Base-by-base conservation (phyloP, 352 stramenopile genomes). In the Saprolegnia parasitica region DNA sequence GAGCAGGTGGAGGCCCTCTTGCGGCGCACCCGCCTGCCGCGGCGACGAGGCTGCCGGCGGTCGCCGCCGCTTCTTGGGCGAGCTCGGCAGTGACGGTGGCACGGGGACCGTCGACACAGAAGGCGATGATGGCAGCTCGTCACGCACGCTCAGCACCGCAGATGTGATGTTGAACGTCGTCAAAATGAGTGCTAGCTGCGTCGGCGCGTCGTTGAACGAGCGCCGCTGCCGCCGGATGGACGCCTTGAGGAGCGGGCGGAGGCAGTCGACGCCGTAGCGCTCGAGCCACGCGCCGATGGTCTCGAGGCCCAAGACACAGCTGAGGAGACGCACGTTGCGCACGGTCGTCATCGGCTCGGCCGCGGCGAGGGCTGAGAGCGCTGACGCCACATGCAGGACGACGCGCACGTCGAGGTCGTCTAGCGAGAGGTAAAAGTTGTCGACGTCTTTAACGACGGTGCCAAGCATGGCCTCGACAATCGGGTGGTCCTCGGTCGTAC, bases 1-100 rank as follows among this genome's bases (percentile, higher is more conserved):
- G 21, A 70, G 63, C 11, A 70, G 46, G 21, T 70, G 63, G 18
- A 70, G 46, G 13, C 63, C 63, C 16, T 52, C 42, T 42, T 24
- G 63, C 10, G 54, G 63, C 18, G 26, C 45, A 9, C 18, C 32
- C 8, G 40, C 10, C 24, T 60, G 13, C 52, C 20, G 11, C 35
- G 13, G 11, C 52, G 52, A 21, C 13, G 52, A 20, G 11, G 24
- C 13, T 13, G 11, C 9, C 1, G 52, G 35, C 16, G 13, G 24
- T 60, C 52, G 35, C 16, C 35, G 24, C 35, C 20, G 13, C 24
- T 60, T 60, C 52, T 60, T 60, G 52, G 24, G 24, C 52, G 35
- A 42, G 13, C 13, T 24, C 3, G 9, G 35, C 35, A 24, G 35
- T 24, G 29, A 35, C 29, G 29, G 42, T 49, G 42, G 11, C 11